Evolutionary conservation across 2,329 filamentous ascomycete genomes (phyloP).

Genomic region (Ilyonectria destructans): DNA sequence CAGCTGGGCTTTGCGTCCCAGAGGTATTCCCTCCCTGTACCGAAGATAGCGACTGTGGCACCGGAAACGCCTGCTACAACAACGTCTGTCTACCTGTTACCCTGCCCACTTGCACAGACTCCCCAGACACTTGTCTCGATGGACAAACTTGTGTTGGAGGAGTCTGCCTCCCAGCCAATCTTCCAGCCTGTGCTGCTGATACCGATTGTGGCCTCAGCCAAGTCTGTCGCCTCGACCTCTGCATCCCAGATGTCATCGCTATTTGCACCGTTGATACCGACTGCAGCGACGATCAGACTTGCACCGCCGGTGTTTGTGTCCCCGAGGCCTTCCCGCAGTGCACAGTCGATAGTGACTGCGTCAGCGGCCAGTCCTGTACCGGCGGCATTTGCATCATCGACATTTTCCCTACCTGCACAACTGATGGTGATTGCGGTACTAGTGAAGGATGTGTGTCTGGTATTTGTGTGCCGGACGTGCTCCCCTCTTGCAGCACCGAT

Average conservation of each 20-base stretch:
- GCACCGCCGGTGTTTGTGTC: slow-evolving; percentile 21
- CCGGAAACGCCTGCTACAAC: slow-evolving; percentile 11
- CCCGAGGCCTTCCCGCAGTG: slow-evolving; percentile 22
- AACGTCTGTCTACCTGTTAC: slow-evolving; percentile 18
- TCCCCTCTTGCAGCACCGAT: slow-evolving; percentile 15
- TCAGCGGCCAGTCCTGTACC: slow-evolving; percentile 14
- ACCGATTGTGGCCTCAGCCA: slow-evolving; percentile 25
- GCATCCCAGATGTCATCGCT: slow-evolving; percentile 14
- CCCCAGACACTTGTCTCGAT: neutral
- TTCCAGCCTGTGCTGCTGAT: slow-evolving; percentile 8
- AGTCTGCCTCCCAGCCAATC: slow-evolving; percentile 16
- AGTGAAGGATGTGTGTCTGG: slow-evolving; percentile 21
- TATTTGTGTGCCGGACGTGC: slow-evolving; percentile 16
- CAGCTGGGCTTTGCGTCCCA: slow-evolving; percentile 23
- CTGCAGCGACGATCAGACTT: slow-evolving; percentile 11
- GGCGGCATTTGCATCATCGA: slow-evolving; percentile 18
- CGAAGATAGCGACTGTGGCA: slow-evolving; percentile 4
- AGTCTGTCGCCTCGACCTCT: slow-evolving; percentile 26
- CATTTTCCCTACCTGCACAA: slow-evolving; percentile 11
- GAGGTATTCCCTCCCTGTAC: slow-evolving; percentile 20
- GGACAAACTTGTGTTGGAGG: slow-evolving; percentile 18
- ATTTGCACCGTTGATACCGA: slow-evolving; percentile 3
- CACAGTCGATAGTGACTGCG: slow-evolving; percentile 19
- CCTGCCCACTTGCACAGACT: slow-evolving; percentile 10
- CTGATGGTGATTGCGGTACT: slow-evolving; percentile 1